phyloP scores from a whole-genome alignment of 2,329 filamentous ascomycete species.

The Xylariales sp. region DNA sequence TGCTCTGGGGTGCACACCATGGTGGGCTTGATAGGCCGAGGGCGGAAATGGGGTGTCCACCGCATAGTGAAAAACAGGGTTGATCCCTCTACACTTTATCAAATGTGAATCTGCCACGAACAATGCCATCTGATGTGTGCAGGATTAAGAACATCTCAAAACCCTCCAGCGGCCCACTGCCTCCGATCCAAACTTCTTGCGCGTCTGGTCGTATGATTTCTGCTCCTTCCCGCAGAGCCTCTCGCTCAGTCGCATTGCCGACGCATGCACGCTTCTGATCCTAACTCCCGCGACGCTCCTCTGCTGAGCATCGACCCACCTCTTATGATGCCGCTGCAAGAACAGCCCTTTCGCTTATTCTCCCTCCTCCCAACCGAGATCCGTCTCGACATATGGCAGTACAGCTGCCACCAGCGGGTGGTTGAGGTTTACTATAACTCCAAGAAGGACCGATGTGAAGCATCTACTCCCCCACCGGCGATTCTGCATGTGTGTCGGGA shows the following conservation, averaged over 20 bases:
- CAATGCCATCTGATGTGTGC: no score
- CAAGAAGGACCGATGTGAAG: slow-evolving; percentile 29
- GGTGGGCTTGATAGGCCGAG: slow-evolving; percentile 1
- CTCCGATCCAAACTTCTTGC: no score
- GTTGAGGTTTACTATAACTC: slow-evolving; percentile 35
- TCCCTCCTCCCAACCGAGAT: slow-evolving; percentile 31
- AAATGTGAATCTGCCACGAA: no score
- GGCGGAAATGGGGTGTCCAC: not conserved
- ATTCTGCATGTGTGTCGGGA: slow-evolving; percentile 37
- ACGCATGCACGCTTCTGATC: no score
- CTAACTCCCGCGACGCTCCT: slow-evolving; percentile 1
- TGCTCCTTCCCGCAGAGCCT: not conserved
- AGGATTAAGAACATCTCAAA: no score
- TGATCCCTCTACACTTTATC: slow-evolving; percentile 3
- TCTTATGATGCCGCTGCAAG: not conserved
- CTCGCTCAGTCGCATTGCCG: not conserved
- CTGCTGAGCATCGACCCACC: not conserved
- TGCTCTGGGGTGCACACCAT: no score
- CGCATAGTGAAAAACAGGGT: slow-evolving; percentile 3
- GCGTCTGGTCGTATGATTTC: not conserved
- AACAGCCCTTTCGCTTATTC: slow-evolving; percentile 26
- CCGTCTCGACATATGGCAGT: slow-evolving; percentile 34
- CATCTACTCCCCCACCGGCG: slow-evolving; percentile 31
- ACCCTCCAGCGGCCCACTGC: no score
- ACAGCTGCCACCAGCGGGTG: slow-evolving; percentile 30